These are phyloP conservation scores for Linaria vulgaris DNA, from an alignment of 257 asterid species.

Conservation along the genomic window DNA sequence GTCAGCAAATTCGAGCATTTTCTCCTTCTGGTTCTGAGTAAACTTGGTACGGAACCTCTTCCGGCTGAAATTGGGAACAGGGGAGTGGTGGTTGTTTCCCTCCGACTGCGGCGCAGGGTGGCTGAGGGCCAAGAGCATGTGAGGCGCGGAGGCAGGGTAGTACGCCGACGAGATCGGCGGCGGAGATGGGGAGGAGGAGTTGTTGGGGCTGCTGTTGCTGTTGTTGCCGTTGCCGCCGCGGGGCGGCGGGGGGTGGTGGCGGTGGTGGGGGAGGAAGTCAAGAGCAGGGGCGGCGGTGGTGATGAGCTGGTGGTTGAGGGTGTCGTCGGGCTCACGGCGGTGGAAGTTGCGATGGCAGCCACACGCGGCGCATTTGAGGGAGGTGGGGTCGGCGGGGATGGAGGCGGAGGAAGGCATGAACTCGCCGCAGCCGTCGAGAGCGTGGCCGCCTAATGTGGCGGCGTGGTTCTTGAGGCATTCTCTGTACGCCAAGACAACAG, in stretches of 20 bases:
- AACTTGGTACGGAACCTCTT: conserved; percentile 69
- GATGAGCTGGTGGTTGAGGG: not conserved
- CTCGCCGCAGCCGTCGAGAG: conserved; percentile 63
- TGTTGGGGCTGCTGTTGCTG: conserved; percentile 34
- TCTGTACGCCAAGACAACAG: conserved; percentile 37
- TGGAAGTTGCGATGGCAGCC: conserved; percentile 69
- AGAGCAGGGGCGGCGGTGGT: conserved; percentile 16
- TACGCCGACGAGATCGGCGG: conserved; percentile 52
- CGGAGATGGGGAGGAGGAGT: conserved; percentile 52
- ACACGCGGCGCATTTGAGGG: conserved; percentile 52
- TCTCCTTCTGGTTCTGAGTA: conserved; percentile 61
- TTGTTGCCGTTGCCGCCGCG: conserved; percentile 20
- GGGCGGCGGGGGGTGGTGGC: conserved; percentile 48
- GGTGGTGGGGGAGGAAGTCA: conserved; percentile 33
- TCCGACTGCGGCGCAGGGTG: conserved; percentile 31
- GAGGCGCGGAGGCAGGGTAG: conserved; percentile 51
- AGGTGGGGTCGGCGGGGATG: conserved; percentile 37
- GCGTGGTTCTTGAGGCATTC: conserved; percentile 62
- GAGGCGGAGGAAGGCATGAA: conserved; percentile 46
- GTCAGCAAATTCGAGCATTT: conserved; percentile 71
- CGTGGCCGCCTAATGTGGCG: conserved; percentile 50
- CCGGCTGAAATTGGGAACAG: conserved; percentile 21
- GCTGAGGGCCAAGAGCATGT: conserved; percentile 53
- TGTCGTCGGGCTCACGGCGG: conserved; percentile 55
- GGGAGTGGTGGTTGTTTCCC: not conserved